Base-by-base conservation (phyloP, 768 basidiomycete species). In the Jaapia argillacea region DNA sequence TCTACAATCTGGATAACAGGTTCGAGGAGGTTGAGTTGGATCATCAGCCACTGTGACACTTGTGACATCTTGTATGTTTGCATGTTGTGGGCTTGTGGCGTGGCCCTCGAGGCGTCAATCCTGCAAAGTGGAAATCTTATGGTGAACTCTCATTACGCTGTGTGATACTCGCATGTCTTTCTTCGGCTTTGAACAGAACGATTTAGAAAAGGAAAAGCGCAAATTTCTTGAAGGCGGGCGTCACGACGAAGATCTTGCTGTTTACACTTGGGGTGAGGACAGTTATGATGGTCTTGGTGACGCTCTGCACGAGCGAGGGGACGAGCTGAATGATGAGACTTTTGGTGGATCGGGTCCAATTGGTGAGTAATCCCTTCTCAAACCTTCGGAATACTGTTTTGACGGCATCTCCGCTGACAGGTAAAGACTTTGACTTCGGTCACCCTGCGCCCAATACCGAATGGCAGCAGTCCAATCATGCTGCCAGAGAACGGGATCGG, bases 281-380 rank as follows among this genome's bases (percentile, higher is more conserved):
- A 79, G 79, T 51, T 91, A 92, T 57, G 88, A 94, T 60, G 89
- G 86, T 31, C 77, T 94, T 22, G 91, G 85, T 42, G 84, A 89
- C 62, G 79, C 79, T 40, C 73, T 97, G 43, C 79, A 83, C 53
- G 94, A 98, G 63, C 84, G 82, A 33, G 81, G 80, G 45, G 92
- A 97, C 69, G 92, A 93, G 52, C 59, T 93, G 53, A 98, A 99
- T 64, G 90, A 94, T 62, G 91, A 94, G 68, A 99, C 96, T 2
- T 99, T 99, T 65, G 96, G 93, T 24, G 74, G 65, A 31, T 50
- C 67, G 40, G 80, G 71, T 25, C 64, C 57, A 50, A 75, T 94
- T 46, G 89, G 92, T 92, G 58, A 71, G 84, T 7, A 21, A 10
- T 64, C 43, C 13, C 24, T 5, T 22, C n/a, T 43, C 13, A 10